Percentiles rank a stretch among this genome's conserved stretches.
phyloP scores from a whole-genome alignment of 305 asterid species.

The Fraxinus paxiana region DNA sequence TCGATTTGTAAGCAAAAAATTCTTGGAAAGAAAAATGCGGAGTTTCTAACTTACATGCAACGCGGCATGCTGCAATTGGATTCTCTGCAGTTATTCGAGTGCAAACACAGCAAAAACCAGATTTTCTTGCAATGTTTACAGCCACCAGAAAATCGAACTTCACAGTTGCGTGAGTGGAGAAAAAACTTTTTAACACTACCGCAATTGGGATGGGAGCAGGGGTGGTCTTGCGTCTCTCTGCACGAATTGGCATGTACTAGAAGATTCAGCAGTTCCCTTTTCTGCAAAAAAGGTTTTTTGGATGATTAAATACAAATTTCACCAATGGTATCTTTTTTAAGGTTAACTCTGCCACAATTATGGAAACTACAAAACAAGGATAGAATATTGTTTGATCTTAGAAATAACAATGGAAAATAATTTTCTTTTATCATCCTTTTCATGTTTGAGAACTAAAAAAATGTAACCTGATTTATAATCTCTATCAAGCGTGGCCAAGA shows the following conservation, averaged over 20 bases:
- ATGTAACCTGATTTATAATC: neutral
- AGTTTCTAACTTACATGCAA: constrained; percentile 45
- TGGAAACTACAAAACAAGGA: neutral
- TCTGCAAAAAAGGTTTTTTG: constrained; percentile 23
- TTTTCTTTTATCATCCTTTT: neutral
- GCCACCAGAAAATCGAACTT: constrained; percentile 28
- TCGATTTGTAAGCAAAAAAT: constrained; percentile 7
- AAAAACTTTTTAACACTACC: constrained; percentile 28
- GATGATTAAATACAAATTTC: constrained; percentile 7
- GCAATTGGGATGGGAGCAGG: constrained; percentile 41
- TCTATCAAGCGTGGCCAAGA: neutral
- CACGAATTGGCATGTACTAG: constrained; percentile 46
- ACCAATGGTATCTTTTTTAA: neutral
- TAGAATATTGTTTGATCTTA: neutral
- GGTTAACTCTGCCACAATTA: neutral
- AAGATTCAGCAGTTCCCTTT: constrained; percentile 27
- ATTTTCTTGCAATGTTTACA: constrained; percentile 35
- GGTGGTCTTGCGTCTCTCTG: constrained; percentile 19
- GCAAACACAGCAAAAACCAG: constrained; percentile 38
- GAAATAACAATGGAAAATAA: neutral
- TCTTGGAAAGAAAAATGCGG: neutral
- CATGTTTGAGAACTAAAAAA: neutral
- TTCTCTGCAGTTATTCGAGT: constrained; percentile 39
- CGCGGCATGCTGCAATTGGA: constrained; percentile 44
- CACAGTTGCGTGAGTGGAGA: constrained; percentile 33